A percentile compares a stretch with the other conserved stretches of the same genome.
Conservation (phyloP, 371 early-diverging fungal genomes). For the Syncephalastrum racemosum region DNA sequence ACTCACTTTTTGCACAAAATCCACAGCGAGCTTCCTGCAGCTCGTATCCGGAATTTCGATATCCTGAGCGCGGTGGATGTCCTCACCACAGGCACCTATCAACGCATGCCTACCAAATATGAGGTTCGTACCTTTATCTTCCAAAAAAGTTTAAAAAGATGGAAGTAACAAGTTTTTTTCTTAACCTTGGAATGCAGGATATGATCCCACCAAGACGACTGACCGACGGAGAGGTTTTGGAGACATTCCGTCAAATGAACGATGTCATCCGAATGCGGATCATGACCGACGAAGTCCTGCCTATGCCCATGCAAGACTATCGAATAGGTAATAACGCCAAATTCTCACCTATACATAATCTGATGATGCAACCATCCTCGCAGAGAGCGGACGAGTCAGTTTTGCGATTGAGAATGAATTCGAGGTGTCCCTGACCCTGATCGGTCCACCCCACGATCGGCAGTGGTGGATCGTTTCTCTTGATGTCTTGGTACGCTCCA, state of each 20-base stretch:
- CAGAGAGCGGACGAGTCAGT: constrained; percentile 42
- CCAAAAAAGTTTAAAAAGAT: too few species aligned
- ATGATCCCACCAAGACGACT: constrained; percentile 57
- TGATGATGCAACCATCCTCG: background rate
- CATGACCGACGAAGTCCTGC: constrained; percentile 62
- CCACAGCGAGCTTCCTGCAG: constrained; percentile 61
- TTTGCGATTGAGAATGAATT: constrained; percentile 74
- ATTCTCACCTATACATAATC: background rate
- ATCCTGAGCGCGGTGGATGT: constrained; percentile 75
- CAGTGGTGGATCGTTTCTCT: constrained; percentile 63
- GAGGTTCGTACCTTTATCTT: constrained; percentile 26
- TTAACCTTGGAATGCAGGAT: constrained; percentile 22
- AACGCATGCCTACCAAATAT: constrained; percentile 61
- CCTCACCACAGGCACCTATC: constrained; percentile 72
- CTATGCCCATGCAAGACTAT: constrained; percentile 62
- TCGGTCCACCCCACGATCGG: constrained; percentile 50
- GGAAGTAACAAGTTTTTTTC: too few species aligned
- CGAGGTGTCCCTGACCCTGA: constrained; percentile 59
- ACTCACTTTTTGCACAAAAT: constrained; percentile 70
- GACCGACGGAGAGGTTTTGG: constrained; percentile 52
- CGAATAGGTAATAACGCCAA: constrained; percentile 37
- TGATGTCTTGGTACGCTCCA: constrained; percentile 50
- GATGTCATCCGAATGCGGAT: constrained; percentile 71
- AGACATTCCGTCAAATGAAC: constrained; percentile 61
- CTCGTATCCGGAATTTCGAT: constrained; percentile 75